These are phyloP conservation scores for Trichomonas gallinae DNA, from an alignment of 208 protist genomes.

Conservation along the genomic window DNA sequence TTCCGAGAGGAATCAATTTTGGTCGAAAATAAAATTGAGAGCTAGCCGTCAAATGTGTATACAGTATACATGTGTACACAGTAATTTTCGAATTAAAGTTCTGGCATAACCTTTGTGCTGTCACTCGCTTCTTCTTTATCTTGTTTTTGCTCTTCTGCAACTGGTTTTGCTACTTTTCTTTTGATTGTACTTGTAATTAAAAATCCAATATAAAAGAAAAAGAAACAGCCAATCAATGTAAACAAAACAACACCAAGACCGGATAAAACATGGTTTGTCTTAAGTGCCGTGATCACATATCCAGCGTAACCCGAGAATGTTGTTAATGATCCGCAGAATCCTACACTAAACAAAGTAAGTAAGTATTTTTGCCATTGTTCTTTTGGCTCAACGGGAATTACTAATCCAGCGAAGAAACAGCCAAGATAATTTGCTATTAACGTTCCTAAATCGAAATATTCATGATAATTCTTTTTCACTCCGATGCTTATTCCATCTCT, in stretches of 20 bases:
- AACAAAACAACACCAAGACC: background rate
- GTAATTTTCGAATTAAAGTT: too few species aligned
- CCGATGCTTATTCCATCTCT: background rate
- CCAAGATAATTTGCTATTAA: background rate
- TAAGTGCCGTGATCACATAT: background rate
- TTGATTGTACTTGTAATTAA: background rate
- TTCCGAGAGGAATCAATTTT: too few species aligned
- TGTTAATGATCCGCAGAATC: slow-evolving; percentile 2
- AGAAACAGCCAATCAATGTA: background rate
- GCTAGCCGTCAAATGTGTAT: too few species aligned
- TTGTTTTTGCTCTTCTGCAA: background rate
- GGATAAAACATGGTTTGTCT: background rate
- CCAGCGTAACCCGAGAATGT: background rate
- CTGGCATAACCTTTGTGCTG: background rate
- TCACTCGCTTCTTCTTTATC: background rate
- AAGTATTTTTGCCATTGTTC: background rate
- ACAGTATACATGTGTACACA: too few species aligned
- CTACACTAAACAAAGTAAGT: background rate
- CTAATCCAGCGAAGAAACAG: background rate
- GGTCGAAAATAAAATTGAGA: too few species aligned
- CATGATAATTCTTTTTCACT: background rate
- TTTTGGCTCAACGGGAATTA: background rate
- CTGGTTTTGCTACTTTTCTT: background rate
- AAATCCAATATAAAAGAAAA: background rate
- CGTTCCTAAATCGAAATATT: background rate